Conservation (phyloP, 169 alveolate species). For the Miamiensis avidus region DNA sequence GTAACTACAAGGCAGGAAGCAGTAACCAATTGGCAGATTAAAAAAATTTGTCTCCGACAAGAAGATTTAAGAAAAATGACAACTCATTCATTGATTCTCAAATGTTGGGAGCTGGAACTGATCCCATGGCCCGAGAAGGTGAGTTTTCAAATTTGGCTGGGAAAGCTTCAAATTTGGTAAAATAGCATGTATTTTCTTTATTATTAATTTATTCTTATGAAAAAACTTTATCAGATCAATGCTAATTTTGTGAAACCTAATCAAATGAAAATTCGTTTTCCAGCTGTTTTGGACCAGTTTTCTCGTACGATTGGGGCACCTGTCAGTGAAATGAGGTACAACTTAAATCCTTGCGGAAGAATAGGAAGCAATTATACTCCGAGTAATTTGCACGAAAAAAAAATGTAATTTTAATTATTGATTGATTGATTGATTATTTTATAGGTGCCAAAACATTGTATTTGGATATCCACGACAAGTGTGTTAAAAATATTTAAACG, state of each 20-base stretch:
- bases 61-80: constrained; percentile 9
- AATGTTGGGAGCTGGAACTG: constrained; percentile 79
- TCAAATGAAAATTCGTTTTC: constrained; percentile 70
- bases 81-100: constrained; percentile 39
- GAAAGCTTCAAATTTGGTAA: constrained; percentile 49
- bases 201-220: no score
- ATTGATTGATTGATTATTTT: no score
- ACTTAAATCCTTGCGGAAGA: constrained; percentile 70
- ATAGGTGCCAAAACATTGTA: constrained; percentile 64
- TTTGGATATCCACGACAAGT: constrained; percentile 68
- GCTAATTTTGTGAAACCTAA: constrained; percentile 68
- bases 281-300: constrained; percentile 82
- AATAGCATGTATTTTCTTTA: no score
- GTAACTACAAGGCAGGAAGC: no score
- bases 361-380: constrained; percentile 75
- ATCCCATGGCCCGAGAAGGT: constrained; percentile 78
- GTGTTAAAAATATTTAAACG: constrained; percentile 46
- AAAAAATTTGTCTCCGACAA: constrained; percentile 22
- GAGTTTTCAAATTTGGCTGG: constrained; percentile 66
- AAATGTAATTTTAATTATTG: no score
- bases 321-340: constrained; percentile 59
- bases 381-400: neutral
- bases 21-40: neutral
- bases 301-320: constrained; percentile 86
- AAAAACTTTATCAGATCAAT: constrained; percentile 37